Percentiles rank a stretch among this genome's conserved stretches.
Conservation (phyloP, 2,329 filamentous ascomycete genomes). For the Aureobasidium pullulans region DNA sequence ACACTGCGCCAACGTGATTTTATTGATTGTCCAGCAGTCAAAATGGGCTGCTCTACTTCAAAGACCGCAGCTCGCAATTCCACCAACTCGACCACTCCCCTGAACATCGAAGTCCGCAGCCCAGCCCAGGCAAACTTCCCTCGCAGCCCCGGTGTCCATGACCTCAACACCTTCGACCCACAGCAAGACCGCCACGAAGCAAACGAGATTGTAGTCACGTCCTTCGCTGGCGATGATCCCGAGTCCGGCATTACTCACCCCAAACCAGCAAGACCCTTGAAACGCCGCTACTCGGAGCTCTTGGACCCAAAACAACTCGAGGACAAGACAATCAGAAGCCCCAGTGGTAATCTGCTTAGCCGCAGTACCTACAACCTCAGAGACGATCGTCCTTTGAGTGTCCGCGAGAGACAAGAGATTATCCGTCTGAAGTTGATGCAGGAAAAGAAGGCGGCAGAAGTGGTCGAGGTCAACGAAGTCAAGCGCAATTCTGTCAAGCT, state of each 20-base stretch:
- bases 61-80: background rate
- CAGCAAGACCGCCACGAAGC: background rate
- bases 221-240: background rate
- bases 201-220: background rate
- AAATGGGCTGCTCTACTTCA: conserved; percentile 3
- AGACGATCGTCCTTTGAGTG: conserved; percentile 25
- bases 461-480: background rate
- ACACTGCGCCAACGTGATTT: no score
- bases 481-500: background rate
- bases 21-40: background rate
- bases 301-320: conserved; percentile 23
- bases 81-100: background rate
- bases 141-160: background rate
- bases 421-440: conserved; percentile 18
- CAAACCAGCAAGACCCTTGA: conserved; percentile 17
- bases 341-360: conserved; percentile 25
- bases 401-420: conserved; percentile 30
- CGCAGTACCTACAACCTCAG: conserved; percentile 21
- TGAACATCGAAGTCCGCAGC: background rate
- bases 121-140: background rate
- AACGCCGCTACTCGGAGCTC: conserved; percentile 22
- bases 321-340: conserved; percentile 22
- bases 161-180: background rate
- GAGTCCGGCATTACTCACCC: conserved; percentile 19
- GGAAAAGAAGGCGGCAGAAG: background rate